Evolutionary conservation across 768 basidiomycete species (phyloP).

Genomic region (Boletus patriciae): DNA sequence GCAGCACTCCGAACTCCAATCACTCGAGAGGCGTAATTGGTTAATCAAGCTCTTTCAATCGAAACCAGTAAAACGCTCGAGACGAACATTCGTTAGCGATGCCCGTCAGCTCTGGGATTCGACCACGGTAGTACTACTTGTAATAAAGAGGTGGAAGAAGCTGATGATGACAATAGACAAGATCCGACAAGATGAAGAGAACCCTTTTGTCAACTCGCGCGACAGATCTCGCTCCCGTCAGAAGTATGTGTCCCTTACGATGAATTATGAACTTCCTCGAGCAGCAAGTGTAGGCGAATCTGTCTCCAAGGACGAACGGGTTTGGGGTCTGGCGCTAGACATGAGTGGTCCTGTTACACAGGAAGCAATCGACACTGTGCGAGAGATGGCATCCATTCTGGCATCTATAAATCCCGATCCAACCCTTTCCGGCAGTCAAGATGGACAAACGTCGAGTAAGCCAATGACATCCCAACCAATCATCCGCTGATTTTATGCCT

Average conservation of each 20-base stretch:
- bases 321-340: not conserved
- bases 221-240: not conserved
- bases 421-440: too few relatives aligned
- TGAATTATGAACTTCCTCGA: not conserved
- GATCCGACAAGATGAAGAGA: constrained; percentile 5
- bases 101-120: not conserved
- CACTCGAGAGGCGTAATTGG: not conserved
- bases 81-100: not conserved
- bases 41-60: not conserved
- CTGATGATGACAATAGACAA: not conserved
- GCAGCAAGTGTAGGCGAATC: not conserved
- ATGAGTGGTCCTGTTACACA: not conserved
- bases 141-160: not conserved
- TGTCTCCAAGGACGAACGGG: not conserved
- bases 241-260: not conserved
- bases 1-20: not conserved
- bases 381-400: not conserved
- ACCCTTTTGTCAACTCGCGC: not conserved
- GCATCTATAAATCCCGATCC: too few relatives aligned
- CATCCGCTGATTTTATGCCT: too few relatives aligned
- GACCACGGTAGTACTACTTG: not conserved
- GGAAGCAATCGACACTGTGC: not conserved
- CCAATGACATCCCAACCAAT: too few relatives aligned
- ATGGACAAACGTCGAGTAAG: too few relatives aligned
- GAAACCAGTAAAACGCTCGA: not conserved